These are phyloP conservation scores for Cryptococcus sp. DNA, from an alignment of 1,284 basidiomycete species.

Conservation along the genomic window DNA sequence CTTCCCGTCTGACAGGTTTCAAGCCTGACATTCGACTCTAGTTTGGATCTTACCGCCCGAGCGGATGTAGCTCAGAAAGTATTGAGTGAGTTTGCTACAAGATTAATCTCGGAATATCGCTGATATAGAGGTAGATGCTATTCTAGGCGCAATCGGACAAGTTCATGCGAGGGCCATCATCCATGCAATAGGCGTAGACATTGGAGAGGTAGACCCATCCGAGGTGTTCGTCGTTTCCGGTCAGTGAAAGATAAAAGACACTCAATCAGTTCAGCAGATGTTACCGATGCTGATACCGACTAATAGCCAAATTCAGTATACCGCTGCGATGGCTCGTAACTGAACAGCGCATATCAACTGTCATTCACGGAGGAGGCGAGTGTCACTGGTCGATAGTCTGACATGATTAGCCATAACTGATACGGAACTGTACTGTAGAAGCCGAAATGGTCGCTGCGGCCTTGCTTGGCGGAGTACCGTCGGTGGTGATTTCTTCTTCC, in stretches of 20 bases:
- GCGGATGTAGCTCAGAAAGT: constrained; percentile 60
- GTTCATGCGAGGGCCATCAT: neutral
- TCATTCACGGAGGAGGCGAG: constrained; percentile 65
- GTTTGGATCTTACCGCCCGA: constrained; percentile 55
- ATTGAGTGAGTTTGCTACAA: constrained; percentile 39
- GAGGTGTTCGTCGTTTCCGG: constrained; percentile 60
- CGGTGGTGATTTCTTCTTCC: too few relatives aligned
- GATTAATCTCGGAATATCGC: constrained; percentile 28
- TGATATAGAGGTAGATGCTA: constrained; percentile 15
- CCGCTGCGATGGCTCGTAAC: constrained; percentile 72
- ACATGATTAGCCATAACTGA: neutral
- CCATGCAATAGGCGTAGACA: constrained; percentile 38
- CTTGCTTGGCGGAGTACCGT: neutral
- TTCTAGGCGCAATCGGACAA: constrained; percentile 8
- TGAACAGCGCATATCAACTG: constrained; percentile 59
- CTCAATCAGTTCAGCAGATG: neutral
- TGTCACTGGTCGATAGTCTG: neutral
- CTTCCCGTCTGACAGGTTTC: constrained; percentile 58
- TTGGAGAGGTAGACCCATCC: constrained; percentile 19
- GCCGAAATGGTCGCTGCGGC: constrained; percentile 6
- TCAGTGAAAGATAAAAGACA: constrained; percentile 7
- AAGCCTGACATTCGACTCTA: constrained; percentile 49
- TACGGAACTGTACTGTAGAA: neutral
- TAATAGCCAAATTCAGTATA: neutral
- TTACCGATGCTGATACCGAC: constrained; percentile 54